Conservation (phyloP, 352 stramenopile species). For the Phytophthora citricola region DNA sequence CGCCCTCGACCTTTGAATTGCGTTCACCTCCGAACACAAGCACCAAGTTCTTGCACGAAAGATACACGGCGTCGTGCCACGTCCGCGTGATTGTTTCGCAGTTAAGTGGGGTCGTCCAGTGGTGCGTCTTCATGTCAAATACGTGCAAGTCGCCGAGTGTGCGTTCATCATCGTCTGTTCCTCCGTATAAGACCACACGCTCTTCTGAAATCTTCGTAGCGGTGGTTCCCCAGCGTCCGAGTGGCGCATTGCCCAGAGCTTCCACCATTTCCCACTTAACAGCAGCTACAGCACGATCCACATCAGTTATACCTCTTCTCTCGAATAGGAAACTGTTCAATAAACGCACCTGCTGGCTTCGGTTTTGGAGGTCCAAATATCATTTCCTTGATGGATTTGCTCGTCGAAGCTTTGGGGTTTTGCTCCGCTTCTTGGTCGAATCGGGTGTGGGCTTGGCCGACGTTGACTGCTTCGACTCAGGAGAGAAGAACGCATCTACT, state of each 20-base stretch:
- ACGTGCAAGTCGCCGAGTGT: conserved; percentile 90
- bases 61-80: conserved; percentile 93
- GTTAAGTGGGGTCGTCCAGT: conserved; percentile 88
- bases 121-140: conserved; percentile 76
- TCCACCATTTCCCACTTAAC: conserved; percentile 53
- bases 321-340: no score
- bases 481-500: conserved; percentile 52
- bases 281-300: conserved; percentile 15
- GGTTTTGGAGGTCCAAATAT: conserved; percentile 13
- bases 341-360: conserved; percentile 35
- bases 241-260: conserved; percentile 37
- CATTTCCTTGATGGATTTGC: conserved; percentile 32
- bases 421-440: conserved; percentile 51
- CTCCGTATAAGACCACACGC: conserved; percentile 92
- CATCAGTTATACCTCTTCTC: no score
- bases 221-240: conserved; percentile 90
- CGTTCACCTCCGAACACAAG: conserved; percentile 94
- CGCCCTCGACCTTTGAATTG: conserved; percentile 52
- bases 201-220: conserved; percentile 89
- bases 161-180: conserved; percentile 85
- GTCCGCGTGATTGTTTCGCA: conserved; percentile 88
- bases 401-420: conserved; percentile 36
- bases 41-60: conserved; percentile 89
- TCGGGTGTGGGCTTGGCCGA: conserved; percentile 44
- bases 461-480: conserved; percentile 40